Conservation (phyloP, 306 rosid species). For the Purshia tridentata region DNA sequence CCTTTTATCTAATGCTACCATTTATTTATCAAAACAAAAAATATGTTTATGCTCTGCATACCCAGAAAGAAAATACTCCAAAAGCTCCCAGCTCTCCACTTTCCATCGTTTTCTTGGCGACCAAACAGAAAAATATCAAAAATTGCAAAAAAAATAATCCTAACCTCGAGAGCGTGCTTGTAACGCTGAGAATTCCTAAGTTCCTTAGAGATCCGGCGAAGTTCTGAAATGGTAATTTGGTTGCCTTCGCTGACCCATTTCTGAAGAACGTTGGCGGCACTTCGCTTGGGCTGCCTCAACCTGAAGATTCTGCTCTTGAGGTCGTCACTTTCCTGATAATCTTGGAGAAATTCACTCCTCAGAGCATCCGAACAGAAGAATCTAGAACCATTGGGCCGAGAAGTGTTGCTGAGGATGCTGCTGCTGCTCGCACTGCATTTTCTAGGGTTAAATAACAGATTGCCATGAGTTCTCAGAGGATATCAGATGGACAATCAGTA, state of each 20-base stretch:
- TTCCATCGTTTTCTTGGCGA: conserved; percentile 14
- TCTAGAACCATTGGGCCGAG: conserved; percentile 30
- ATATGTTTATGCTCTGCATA: not conserved
- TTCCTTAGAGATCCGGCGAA: conserved; percentile 73
- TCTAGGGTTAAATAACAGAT: conserved; percentile 1
- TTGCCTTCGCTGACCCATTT: conserved; percentile 83
- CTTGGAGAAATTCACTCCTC: conserved; percentile 44
- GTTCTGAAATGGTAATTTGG: conserved; percentile 51
- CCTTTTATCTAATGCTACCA: no score
- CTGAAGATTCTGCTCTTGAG: conserved; percentile 68
- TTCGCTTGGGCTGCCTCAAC: conserved; percentile 79
- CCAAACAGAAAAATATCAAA: conserved; percentile 2
- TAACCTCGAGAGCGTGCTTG: conserved; percentile 95
- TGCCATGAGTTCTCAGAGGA: not conserved
- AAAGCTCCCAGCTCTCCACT: conserved; percentile 8
- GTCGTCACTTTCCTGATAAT: conserved; percentile 47
- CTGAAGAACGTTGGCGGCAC: conserved; percentile 71
- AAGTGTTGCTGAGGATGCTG: conserved; percentile 15
- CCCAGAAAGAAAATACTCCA: not conserved
- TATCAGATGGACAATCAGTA: no score
- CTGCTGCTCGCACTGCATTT: conserved; percentile 35
- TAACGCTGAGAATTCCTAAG: conserved; percentile 75
- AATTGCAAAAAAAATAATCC: not conserved
- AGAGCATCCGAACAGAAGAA: conserved; percentile 50
- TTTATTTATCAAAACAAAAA: no score